Percentiles rank a stretch among this genome's conserved stretches.
phyloP scores from a whole-genome alignment of 768 basidiomycete species.

The Chiua virens region DNA sequence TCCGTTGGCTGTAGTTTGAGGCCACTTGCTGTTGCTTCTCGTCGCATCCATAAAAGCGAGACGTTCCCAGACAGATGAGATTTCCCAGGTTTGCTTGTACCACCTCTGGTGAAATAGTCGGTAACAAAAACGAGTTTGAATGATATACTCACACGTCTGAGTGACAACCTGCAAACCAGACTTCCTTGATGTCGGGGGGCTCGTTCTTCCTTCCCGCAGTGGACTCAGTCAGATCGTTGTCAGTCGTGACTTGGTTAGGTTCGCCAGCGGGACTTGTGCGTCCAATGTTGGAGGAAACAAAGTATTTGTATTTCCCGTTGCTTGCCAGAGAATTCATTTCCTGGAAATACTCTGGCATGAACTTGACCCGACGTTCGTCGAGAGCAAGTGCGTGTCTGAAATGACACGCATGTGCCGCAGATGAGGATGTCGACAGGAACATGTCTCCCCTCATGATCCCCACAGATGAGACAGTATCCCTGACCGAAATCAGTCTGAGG shows the following conservation, averaged over 20 bases:
- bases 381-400: too few relatives aligned
- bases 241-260: neutral
- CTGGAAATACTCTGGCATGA: too few relatives aligned
- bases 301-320: too few relatives aligned
- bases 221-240: neutral
- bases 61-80: too few relatives aligned
- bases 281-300: too few relatives aligned
- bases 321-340: too few relatives aligned
- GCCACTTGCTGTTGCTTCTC: too few relatives aligned
- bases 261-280: neutral
- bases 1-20: too few relatives aligned
- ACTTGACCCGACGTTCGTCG: slow-evolving; percentile 56
- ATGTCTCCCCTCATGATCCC: slow-evolving; percentile 48
- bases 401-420: slow-evolving; percentile 53
- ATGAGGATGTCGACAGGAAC: slow-evolving; percentile 54
- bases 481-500: too few relatives aligned
- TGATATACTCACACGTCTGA: slow-evolving; percentile 30
- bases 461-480: slow-evolving; percentile 63
- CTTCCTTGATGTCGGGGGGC: slow-evolving; percentile 35
- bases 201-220: neutral
- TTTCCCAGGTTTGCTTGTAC: too few relatives aligned
- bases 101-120: slow-evolving; percentile 12
- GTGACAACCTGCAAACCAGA: too few relatives aligned
- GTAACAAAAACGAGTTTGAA: neutral
- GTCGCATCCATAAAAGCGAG: too few relatives aligned